Base-by-base conservation (phyloP, 2,329 filamentous ascomycete species). In the Exophiala aquamarina region DNA sequence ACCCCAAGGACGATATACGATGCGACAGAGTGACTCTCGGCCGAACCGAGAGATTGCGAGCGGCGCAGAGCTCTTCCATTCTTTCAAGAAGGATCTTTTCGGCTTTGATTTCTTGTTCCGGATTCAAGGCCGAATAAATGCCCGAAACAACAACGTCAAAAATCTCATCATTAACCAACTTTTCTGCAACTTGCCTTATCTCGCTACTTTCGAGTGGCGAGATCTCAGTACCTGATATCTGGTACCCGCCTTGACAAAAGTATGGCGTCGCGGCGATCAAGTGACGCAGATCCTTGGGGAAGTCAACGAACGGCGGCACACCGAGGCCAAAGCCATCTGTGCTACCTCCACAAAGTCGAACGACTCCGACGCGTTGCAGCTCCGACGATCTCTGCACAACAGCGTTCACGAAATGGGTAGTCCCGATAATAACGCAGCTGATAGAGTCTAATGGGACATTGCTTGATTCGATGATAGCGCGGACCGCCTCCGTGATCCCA, bases 331-430 rank as follows among this genome's bases (percentile, higher is more conserved):
- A 53, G 13, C 50, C 47, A 26, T 53, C 42, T 32, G 39, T 41
- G 20, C 37, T 40, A 7, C 49, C 49, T 7, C 49, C 49, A 20
- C 49, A 52, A 8, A 53, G 35, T 5, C 50, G 42, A 21, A 53
- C 43, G 3, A 50, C 47, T 11, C 42, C 50, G 23, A 53, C 50
- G 11, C 42, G 46, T 17, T 46, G 36, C 7, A 53, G 43, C 3
- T 33, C 40, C 19, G 46, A 31, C 26, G 43, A 47, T 1, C 48
- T 37, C 44, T 54, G 43, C 9, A 50, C 47, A 6, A 54, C 47
- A 3, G 53, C 53, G 49, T 77, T 77, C 36, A 77, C 68, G 49
- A 77, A 77, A 60, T 76, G 72, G 0, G 76, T 79, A 2, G 74
- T 78, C 19, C 75, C 75, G 41, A 78, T 71, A 6, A 72, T 75